Evolutionary conservation across 495 filamentous ascomycete species (phyloP).

Genomic region (Apodospora peruviana): DNA sequence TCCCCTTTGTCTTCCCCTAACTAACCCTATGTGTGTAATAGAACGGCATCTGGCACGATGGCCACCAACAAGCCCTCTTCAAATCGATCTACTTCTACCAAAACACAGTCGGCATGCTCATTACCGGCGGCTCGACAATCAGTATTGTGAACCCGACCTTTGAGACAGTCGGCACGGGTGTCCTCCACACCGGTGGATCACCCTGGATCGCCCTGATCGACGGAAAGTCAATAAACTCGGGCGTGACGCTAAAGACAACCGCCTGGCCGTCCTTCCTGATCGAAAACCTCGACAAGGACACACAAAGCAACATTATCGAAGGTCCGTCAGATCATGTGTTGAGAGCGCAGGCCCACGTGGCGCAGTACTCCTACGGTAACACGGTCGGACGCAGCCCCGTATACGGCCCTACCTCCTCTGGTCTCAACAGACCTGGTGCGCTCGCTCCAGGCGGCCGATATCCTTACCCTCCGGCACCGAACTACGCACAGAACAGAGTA

Average conservation of each 20-base stretch:
- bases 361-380: slow-evolving; percentile 42
- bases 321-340: slow-evolving; percentile 22
- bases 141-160: slow-evolving; percentile 46
- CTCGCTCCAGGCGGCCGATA: slow-evolving; percentile 30
- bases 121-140: slow-evolving; percentile 54
- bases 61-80: slow-evolving; percentile 66
- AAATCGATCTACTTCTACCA: slow-evolving; percentile 57
- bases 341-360: slow-evolving; percentile 16
- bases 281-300: slow-evolving; percentile 38
- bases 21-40: slow-evolving; percentile 14
- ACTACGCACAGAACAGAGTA: slow-evolving; percentile 27
- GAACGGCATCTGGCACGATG: slow-evolving; percentile 52
- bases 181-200: slow-evolving; percentile 46
- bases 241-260: slow-evolving; percentile 29
- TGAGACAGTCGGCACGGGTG: slow-evolving; percentile 49
- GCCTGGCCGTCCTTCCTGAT: slow-evolving; percentile 34
- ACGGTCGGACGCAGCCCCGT: slow-evolving; percentile 55
- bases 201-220: slow-evolving; percentile 39
- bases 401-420: slow-evolving; percentile 46
- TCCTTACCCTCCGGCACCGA: slow-evolving; percentile 30
- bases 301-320: slow-evolving; percentile 24
- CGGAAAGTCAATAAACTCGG: slow-evolving; percentile 34
- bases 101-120: slow-evolving; percentile 54
- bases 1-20: too few relatives aligned
- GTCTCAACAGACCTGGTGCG: slow-evolving; percentile 17